A percentile compares a stretch with the other conserved stretches of the same genome.
phyloP scores from a whole-genome alignment of 2,329 filamentous ascomycete genomes.

The Pyrenophora teres region DNA sequence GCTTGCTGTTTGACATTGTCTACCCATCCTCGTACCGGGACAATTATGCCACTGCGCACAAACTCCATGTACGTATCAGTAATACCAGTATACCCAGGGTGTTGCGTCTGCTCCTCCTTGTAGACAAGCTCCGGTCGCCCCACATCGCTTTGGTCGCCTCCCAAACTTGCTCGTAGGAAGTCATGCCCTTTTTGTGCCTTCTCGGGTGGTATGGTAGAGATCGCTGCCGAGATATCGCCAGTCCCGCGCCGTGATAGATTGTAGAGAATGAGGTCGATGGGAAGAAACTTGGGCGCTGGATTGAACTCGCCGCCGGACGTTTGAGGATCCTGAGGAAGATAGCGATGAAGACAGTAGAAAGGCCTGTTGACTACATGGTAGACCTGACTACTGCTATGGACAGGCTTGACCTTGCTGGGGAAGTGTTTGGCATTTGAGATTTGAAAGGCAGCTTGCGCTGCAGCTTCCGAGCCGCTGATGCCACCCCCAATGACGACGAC shows the following conservation, averaged over 20 bases:
- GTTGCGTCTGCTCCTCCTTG: conserved; percentile 49
- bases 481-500: conserved; percentile 78
- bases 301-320: conserved; percentile 41
- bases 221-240: conserved; percentile 62
- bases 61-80: conserved; percentile 76
- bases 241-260: conserved; percentile 68
- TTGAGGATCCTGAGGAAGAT: conserved; percentile 45
- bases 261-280: conserved; percentile 73
- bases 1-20: conserved; percentile 21
- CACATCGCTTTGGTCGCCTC: conserved; percentile 51
- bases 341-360: conserved; percentile 70
- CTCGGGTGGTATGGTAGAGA: conserved; percentile 67
- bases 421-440: conserved; percentile 67
- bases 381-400: conserved; percentile 57
- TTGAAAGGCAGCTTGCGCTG: conserved; percentile 71
- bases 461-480: conserved; percentile 81
- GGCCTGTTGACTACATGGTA: conserved; percentile 73
- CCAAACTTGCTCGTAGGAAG: conserved; percentile 52
- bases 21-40: conserved; percentile 48
- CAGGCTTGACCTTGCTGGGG: conserved; percentile 42
- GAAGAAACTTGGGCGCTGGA: conserved; percentile 64
- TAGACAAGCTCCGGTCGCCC: conserved; percentile 45
- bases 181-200: conserved; percentile 61
- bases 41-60: conserved; percentile 64
- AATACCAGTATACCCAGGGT: conserved; percentile 70